Percentiles rank a stretch among this genome's conserved stretches.
Evolutionary conservation across 2,329 filamentous ascomycete genomes (phyloP).

Genomic region (Alternaria incomplexa): DNA sequence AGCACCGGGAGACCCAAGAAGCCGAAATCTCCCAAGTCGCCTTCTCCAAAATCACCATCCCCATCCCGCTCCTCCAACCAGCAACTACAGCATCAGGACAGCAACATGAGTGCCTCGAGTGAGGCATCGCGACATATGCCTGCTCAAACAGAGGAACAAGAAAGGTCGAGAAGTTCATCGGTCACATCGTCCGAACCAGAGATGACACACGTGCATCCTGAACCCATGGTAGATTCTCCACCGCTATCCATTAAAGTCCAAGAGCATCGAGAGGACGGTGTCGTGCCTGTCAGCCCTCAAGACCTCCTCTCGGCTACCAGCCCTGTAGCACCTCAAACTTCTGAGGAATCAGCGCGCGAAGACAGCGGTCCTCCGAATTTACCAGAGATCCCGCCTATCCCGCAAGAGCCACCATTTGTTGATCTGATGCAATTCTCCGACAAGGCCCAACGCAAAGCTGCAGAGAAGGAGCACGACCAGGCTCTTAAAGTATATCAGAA

Average conservation of each 20-base stretch:
- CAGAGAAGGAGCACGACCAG: conserved; percentile 70
- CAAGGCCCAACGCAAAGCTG: conserved; percentile 69
- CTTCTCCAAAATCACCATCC: conserved; percentile 34
- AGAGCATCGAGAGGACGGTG: conserved; percentile 50
- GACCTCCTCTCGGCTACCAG: conserved; percentile 31
- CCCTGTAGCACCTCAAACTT: conserved; percentile 5
- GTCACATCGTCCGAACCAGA: conserved; percentile 19
- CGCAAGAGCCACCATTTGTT: conserved; percentile 61
- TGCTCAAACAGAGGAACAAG: background rate
- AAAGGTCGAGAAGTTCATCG: conserved; percentile 11
- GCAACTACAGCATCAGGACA: conserved; percentile 6
- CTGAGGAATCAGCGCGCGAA: background rate
- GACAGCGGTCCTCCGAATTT: conserved; percentile 32
- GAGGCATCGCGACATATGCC: background rate
- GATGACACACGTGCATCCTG: conserved; percentile 15
- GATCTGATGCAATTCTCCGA: conserved; percentile 66
- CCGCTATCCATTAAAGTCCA: conserved; percentile 57
- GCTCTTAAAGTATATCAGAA: conserved; percentile 69
- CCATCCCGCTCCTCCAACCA: conserved; percentile 20
- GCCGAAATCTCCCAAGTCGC: conserved; percentile 52
- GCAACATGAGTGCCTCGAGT: background rate
- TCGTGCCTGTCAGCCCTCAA: conserved; percentile 39
- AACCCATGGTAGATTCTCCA: conserved; percentile 42
- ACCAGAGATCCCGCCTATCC: conserved; percentile 59
- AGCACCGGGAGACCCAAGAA: conserved; percentile 73